Conservation (phyloP, 2,329 filamentous ascomycete species). For the Cercospora zeae-maydis region DNA sequence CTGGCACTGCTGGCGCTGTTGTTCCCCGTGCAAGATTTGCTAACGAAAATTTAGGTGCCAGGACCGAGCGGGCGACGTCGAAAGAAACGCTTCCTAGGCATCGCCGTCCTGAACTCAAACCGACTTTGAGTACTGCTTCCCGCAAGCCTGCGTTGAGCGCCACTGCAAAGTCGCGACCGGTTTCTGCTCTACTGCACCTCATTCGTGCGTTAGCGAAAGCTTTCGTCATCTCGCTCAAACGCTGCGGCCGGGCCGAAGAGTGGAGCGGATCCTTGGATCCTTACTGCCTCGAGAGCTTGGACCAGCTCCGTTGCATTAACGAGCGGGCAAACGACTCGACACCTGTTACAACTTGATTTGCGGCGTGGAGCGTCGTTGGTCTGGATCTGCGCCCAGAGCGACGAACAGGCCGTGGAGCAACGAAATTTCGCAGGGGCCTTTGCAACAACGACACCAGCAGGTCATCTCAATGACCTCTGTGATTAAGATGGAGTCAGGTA, state of each 20-base stretch:
- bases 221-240: constrained; percentile 20
- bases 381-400: neutral
- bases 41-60: constrained; percentile 13
- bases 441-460: neutral
- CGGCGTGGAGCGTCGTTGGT: neutral
- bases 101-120: constrained; percentile 24
- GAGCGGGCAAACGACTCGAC: constrained; percentile 2
- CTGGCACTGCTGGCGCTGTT: neutral
- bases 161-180: constrained; percentile 7
- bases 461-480: constrained; percentile 11
- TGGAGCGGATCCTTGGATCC: constrained; percentile 1
- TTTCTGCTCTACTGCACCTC: constrained; percentile 4
- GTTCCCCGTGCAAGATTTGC: neutral
- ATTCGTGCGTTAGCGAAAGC: constrained; percentile 25
- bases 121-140: constrained; percentile 24
- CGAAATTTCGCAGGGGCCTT: neutral
- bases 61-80: constrained; percentile 18
- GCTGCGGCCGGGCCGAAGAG: constrained; percentile 21
- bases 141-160: constrained; percentile 18
- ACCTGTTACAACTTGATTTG: neutral
- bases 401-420: neutral
- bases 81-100: constrained; percentile 21
- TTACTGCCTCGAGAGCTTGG: constrained; percentile 13
- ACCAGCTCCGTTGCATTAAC: constrained; percentile 1
- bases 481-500: constrained; percentile 35